Evolutionary conservation across 495 filamentous ascomycete genomes (phyloP), one percentile per base, ranked within the genome.

Genomic region (Parmelia sp.): DNA sequence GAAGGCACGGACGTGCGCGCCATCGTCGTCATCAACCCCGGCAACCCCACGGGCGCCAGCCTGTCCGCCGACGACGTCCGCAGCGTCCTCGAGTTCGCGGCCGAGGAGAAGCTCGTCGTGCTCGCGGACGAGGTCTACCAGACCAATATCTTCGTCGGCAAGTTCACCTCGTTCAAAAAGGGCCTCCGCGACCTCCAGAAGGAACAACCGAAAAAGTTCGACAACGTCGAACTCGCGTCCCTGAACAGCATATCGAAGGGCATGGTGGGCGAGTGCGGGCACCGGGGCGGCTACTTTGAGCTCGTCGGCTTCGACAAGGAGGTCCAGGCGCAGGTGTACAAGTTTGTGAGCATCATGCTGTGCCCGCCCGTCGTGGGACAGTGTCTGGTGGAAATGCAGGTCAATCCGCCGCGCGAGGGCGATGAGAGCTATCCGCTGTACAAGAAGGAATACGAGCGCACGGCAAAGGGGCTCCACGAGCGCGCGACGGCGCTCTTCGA

Each of bases 101-200:
- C 88, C 14, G 80, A 92, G 74, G 84, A 97, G 79, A 86, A 87
- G 61, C 83, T 98, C 21, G 92, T 97, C 19, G 79, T 97, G 47
- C 79, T 98, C 47, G 94, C 95, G 62, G 94, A 98, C 70, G 94
- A 98, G 76, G 94, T 98, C 11, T 98, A 98, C 83, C 94, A 98
- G 77, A 97, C 95, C 72, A 98, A 98, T 74, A 88, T 98, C 69
- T 98, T 97, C 78, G 73, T 86, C 55, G 95, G 95, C 72, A 81
- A 92, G 19, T 97, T 97, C 79, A 85, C 89, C 74, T 92, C 88
- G 61, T 97, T 98, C 86, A 96, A 97, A 80, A 87, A 89, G 71
- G 84, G 87, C 42, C 85, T 98, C 17, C 85, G 92, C 27, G 87
- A 89, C 69, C 75, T 97, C 53, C 95, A 97, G 75, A 82, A 88